phyloP scores from a whole-genome alignment of 129 eudicot species.

The Flaveria linearis region DNA sequence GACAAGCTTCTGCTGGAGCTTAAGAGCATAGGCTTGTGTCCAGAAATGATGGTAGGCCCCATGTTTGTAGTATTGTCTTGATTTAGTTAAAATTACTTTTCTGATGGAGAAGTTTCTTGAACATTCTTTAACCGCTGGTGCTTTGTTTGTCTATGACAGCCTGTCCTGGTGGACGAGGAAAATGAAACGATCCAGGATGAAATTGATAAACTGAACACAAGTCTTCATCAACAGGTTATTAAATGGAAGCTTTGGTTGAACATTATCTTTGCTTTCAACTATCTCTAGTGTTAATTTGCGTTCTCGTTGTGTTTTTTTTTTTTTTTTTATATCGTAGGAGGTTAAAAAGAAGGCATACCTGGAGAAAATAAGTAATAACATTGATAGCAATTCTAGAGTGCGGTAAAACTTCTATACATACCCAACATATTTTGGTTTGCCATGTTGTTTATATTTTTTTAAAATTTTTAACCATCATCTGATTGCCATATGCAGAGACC shows the following conservation, averaged over 20 bases:
- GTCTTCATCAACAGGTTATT: conserved; percentile 61
- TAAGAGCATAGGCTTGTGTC: conserved; percentile 68
- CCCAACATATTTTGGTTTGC: neutral
- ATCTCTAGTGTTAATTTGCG: conserved; percentile 3
- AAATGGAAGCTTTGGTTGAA: conserved; percentile 11
- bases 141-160: conserved; percentile 47
- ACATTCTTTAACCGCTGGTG: conserved; percentile 9
- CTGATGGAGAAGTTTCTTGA: conserved; percentile 10
- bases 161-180: conserved; percentile 76
- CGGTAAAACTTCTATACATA: conserved; percentile 41
- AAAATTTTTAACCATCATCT: conserved; percentile 6
- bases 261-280: conserved; percentile 6
- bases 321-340: conserved; percentile 38
- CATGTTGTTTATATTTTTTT: conserved; percentile 2
- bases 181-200: conserved; percentile 55
- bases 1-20: conserved; percentile 69
- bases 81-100: neutral
- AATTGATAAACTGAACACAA: conserved; percentile 49
- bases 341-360: conserved; percentile 55
- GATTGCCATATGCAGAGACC: conserved; percentile 53
- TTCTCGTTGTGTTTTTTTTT: neutral
- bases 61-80: neutral
- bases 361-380: conserved; percentile 47
- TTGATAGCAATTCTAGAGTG: conserved; percentile 35
- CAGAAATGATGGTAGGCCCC: conserved; percentile 66